phyloP scores from a whole-genome alignment of 257 asterid species.

The Striga asiatica region DNA sequence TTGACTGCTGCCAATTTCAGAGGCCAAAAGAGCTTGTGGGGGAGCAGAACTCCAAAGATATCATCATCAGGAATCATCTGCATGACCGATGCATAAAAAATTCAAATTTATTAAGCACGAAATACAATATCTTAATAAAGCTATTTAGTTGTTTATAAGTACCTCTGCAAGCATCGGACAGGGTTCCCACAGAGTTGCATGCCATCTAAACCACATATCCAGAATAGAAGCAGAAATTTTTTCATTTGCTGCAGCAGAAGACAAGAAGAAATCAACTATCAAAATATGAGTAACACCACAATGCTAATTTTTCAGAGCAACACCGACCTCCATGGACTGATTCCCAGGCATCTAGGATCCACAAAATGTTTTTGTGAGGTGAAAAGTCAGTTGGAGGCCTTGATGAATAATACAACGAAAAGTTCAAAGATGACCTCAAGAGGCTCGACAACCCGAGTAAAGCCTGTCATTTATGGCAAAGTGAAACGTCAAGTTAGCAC shows the following conservation, averaged over 20 bases:
- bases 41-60: constrained; percentile 28
- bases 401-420: constrained; percentile 53
- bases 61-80: constrained; percentile 32
- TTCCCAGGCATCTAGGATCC: constrained; percentile 74
- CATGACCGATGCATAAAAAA: constrained; percentile 11
- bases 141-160: constrained; percentile 5
- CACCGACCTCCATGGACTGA: constrained; percentile 36
- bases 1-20: constrained; percentile 40
- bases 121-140: not conserved
- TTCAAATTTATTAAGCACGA: not conserved
- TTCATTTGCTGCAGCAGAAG: constrained; percentile 31
- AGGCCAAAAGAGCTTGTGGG: constrained; percentile 57
- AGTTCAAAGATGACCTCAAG: constrained; percentile 38
- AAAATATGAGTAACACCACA: constrained; percentile 3
- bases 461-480: constrained; percentile 34
- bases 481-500: constrained; percentile 1
- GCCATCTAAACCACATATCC: constrained; percentile 96
- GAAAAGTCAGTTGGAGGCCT: constrained; percentile 68
- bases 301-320: constrained; percentile 14
- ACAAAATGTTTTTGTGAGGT: constrained; percentile 66
- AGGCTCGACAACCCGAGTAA: constrained; percentile 31
- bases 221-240: constrained; percentile 47
- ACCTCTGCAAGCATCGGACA: constrained; percentile 46
- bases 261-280: constrained; percentile 10
- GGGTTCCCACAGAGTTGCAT: constrained; percentile 56